Evolutionary conservation across 768 basidiomycete genomes (phyloP), one percentile per base, ranked within the genome.

Genomic region (Phlebiopsis flavidoalba): DNA sequence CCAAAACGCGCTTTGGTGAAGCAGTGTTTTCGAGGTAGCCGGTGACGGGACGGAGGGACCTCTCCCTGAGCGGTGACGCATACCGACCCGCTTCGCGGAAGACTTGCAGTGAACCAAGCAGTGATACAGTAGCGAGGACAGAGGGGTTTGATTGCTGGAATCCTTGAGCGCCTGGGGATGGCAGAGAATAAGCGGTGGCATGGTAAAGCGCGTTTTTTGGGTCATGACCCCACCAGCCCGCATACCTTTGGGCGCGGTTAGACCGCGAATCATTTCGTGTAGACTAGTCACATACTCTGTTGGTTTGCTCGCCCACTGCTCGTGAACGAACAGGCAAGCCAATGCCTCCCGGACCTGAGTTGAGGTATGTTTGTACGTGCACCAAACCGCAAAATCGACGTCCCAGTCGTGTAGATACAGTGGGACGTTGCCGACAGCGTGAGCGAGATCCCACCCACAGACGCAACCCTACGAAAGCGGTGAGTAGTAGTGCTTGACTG

Each of bases 211-310:
- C 88, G 43, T 94, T 95, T 57, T 77, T 70, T 31, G 87, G 80
- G 67, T 93, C 86, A 72, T 98, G 95, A 49, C 97, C 97, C 96
- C 96, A 99, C 97, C 97, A 99, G 49, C 97, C 97, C 45, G 93
- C 87, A 62, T 85, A 86, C 70, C 97, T 97, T 64, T 21, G 31
- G 51, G 59, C 8, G 46, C 22, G 36, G 37, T 31, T 51, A 65
- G 49, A 33, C 40, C 19, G 54, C 60, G 51, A 40, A 55, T 31
- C 24, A 21, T 21, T 36, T 47, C 26, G 36, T 43, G 26, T 45
- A 59, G 57, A 21, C 15, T n/a, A 12, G 35, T 14, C 26, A 60
- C 60, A 36, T 60, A 63, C 67, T 80, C 72, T 71, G 91, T 88
- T 54, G 90, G 89, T 59, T 75, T 70, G 68, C 80, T 76, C 65